These are phyloP conservation scores for Quercus berberidifolia DNA, from an alignment of 306 rosid genomes.

Conservation along the genomic window DNA sequence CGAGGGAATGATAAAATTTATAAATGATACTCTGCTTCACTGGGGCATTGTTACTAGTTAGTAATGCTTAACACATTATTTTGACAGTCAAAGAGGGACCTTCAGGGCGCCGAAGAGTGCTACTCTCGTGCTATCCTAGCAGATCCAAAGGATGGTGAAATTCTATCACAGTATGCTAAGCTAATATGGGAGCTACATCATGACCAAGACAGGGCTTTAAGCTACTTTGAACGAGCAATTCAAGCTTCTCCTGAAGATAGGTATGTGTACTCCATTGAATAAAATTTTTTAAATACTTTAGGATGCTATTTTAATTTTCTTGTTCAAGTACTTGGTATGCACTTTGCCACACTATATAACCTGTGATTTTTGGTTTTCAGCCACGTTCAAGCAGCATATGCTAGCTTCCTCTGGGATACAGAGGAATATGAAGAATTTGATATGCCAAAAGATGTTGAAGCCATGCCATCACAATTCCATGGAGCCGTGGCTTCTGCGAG, in stretches of 20 bases:
- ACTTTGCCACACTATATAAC: constrained; percentile 8
- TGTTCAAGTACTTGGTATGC: not conserved
- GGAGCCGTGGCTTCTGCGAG: constrained; percentile 52
- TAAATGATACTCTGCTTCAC: no score
- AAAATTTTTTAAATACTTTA: not conserved
- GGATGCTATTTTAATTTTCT: not conserved
- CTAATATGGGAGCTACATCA: constrained; percentile 74
- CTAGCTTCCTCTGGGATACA: constrained; percentile 79
- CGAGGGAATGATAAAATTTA: not conserved
- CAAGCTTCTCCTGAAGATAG: constrained; percentile 83
- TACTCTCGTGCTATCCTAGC: constrained; percentile 79
- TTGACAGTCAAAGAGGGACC: constrained; percentile 61
- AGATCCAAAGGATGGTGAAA: constrained; percentile 72
- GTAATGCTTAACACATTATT: not conserved
- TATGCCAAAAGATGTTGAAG: not conserved
- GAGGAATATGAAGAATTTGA: constrained; percentile 43
- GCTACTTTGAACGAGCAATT: constrained; percentile 67
- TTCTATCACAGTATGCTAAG: constrained; percentile 71
- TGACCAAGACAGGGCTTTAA: constrained; percentile 60
- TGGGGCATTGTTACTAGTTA: not conserved
- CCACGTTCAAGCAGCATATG: constrained; percentile 83
- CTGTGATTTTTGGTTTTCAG: constrained; percentile 39
- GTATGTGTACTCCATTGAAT: constrained; percentile 23
- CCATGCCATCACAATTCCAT: constrained; percentile 23
- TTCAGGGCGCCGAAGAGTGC: constrained; percentile 51